Percentiles rank a stretch among this genome's conserved stretches.
These are phyloP conservation scores for Naganishia albida DNA, from an alignment of 1,284 basidiomycete species.

Conservation along the genomic window DNA sequence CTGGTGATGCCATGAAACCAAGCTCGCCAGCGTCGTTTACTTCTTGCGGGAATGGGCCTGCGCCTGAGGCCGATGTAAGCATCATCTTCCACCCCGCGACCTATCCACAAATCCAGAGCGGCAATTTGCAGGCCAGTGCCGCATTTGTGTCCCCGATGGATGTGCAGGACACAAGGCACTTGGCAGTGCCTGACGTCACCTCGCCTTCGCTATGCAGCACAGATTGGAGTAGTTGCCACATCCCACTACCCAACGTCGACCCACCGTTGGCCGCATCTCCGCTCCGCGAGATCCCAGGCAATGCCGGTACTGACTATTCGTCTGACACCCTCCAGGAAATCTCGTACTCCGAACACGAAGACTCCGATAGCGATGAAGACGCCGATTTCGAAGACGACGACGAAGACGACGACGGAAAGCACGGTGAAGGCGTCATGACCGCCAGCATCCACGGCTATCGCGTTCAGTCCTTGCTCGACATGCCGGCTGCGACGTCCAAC, in stretches of 20 bases:
- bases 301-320: conserved; percentile 15
- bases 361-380: conserved; percentile 1
- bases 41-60: background rate
- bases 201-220: conserved; percentile 10
- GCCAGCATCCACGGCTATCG: background rate
- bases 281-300: conserved; percentile 10
- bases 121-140: conserved; percentile 5
- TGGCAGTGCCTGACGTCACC: background rate
- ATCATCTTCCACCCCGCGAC: conserved; percentile 1
- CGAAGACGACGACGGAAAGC: background rate
- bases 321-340: conserved; percentile 11
- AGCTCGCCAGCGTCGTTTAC: background rate
- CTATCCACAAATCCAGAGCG: background rate
- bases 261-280: conserved; percentile 8
- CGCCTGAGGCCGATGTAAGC: conserved; percentile 8
- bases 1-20: conserved; percentile 9
- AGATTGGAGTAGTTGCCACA: background rate
- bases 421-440: background rate
- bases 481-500: conserved; percentile 7
- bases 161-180: background rate
- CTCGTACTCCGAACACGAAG: conserved; percentile 4
- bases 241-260: background rate
- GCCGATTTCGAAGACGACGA: background rate
- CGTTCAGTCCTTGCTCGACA: background rate
- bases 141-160: conserved; percentile 1